Percentiles rank a stretch among this genome's conserved stretches.
phyloP scores from a whole-genome alignment of 441 rosid species.

The Rhodomyrtus psidioides region DNA sequence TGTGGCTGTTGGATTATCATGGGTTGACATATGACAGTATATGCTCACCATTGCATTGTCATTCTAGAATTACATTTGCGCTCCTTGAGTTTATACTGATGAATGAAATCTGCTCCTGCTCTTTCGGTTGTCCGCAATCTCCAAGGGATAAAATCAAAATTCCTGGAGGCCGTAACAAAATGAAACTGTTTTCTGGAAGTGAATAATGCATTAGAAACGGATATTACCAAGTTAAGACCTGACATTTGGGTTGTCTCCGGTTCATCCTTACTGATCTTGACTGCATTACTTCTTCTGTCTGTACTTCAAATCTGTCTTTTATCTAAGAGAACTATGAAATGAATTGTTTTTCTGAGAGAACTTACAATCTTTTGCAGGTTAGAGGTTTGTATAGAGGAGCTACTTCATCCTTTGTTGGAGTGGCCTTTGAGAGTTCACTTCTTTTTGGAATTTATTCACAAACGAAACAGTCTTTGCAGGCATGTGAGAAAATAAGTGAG shows the following conservation, averaged over 20 bases:
- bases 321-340: background rate
- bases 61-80: background rate
- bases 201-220: background rate
- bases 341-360: background rate
- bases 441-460: slow-evolving; percentile 83
- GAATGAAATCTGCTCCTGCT: background rate
- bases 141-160: background rate
- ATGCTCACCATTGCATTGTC: background rate
- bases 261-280: background rate
- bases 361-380: slow-evolving; percentile 34
- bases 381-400: slow-evolving; percentile 89
- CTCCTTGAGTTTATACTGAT: background rate
- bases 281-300: background rate
- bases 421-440: slow-evolving; percentile 90
- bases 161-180: background rate
- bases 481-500: slow-evolving; percentile 10
- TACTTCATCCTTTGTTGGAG: slow-evolving; percentile 76
- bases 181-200: background rate
- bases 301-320: background rate
- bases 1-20: background rate
- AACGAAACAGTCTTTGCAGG: slow-evolving; percentile 75
- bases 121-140: background rate
- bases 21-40: background rate
- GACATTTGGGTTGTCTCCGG: background rate
- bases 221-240: background rate